Evolutionary conservation across 1,284 basidiomycete species (phyloP).

Genomic region (Binderoboletus segoi): DNA sequence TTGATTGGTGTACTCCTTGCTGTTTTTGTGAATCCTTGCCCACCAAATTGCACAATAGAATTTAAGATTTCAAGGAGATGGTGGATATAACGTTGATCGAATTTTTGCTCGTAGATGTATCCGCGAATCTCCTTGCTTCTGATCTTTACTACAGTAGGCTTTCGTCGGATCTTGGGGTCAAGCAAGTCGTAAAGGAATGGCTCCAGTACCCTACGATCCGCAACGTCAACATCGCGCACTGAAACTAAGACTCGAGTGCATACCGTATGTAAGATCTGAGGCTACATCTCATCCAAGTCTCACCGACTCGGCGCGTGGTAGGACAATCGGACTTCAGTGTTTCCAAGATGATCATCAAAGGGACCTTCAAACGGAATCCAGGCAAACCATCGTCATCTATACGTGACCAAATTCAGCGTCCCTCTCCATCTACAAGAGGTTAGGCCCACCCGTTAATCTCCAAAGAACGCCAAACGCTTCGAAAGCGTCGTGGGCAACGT

Average conservation of each 20-base stretch:
- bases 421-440: background rate
- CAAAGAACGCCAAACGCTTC: conserved; percentile 93
- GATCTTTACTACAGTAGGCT: conserved; percentile 51
- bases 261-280: conserved; percentile 89
- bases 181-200: conserved; percentile 82
- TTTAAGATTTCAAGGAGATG: conserved; percentile 78
- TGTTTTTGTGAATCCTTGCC: conserved; percentile 80
- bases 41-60: conserved; percentile 83
- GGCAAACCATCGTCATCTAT: conserved; percentile 85
- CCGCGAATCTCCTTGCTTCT: conserved; percentile 67
- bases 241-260: conserved; percentile 16
- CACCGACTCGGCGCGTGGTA: conserved; percentile 72
- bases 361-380: conserved; percentile 80
- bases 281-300: conserved; percentile 95
- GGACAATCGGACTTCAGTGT: conserved; percentile 78
- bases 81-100: conserved; percentile 75
- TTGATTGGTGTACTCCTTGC: conserved; percentile 61
- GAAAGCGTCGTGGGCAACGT: conserved; percentile 62
- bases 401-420: conserved; percentile 8
- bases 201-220: conserved; percentile 65
- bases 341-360: conserved; percentile 88
- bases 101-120: conserved; percentile 70
- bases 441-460: conserved; percentile 75
- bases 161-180: conserved; percentile 65
- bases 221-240: conserved; percentile 3